Base-by-base conservation (phyloP, 129 eudicot genomes). In the Heracleum sosnowskyi region DNA sequence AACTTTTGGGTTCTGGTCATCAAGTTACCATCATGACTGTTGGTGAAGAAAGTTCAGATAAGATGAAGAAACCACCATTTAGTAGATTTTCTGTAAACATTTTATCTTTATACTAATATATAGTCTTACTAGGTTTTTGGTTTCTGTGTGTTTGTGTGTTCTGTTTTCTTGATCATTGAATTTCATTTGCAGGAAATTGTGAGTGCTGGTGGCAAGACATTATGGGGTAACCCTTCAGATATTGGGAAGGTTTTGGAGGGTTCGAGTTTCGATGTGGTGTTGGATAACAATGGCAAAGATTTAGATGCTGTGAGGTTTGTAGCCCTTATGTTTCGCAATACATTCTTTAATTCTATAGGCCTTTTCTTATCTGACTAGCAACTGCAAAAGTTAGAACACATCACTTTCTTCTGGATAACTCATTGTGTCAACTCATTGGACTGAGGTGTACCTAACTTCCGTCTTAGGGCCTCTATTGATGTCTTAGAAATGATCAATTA, bases 11-110 rank as follows among this genome's bases (percentile, higher is more conserved):
- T 72, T 73, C 84, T 39, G 99, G 97, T 34, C 99, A 92, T 82
- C 83, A 83, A 22, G 99, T 96, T 76, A 96, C 97, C 34, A 75
- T 96, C 64, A 5, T 96, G 40, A 96, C 99, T 40, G 96, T 92
- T 80, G 99, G 97, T 42, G 95, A 92, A 75, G 95, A 92, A 85
- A 76, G 69, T 71, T 96, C 99, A 20, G 99, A 90, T 47, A 96
- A 96, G 92, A 96, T 96, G 99, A 96, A 92, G 93, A 96, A 96
- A 84, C 88, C 99, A 26, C 99, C 99, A 13, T 96, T 96, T 86
- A 82, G 51, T 78, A 88, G 97, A 86, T 90, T 96, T 66, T 88
- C 92, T 26, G 99, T 96, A 76, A 83, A 53, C 68, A 62, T 83
- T 76, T 24, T n/a, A 17, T 77, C 36, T 36, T 60, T 57, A 29